Base-by-base conservation (phyloP, 345 rosid species). In the Lepidium africanum region DNA sequence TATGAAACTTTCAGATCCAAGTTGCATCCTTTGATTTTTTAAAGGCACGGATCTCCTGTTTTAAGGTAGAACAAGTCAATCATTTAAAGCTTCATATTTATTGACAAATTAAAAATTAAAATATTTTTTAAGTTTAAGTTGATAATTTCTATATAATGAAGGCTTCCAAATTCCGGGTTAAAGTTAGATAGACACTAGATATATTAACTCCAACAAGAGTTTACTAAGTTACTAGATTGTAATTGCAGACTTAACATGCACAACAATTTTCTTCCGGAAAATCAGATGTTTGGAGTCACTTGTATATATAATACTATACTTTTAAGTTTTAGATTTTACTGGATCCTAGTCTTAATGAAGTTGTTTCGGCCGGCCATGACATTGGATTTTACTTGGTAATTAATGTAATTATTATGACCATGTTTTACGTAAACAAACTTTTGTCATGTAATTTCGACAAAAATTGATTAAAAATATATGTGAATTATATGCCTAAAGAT, bases 41-140 rank as follows among this genome's bases (percentile, higher is more conserved):
- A 54, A 56, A 46, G 49, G 69, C 76, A 71, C 70, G 76, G 76
- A 54, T 54, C 50, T 54, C 70, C 50, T 48, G 58, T 63, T 65
- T 64, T 38, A 40, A 56, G 53, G 57, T 48, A 6, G 38, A 59
- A 21, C 8, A 64, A 56, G 71, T 72, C 71, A 72, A 65, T 56
- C 76, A 65, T 64, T 65, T 25, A 71, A 45, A 45, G 63, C 72
- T 56, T 38, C 9, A 54, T 54, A 53, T 3, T 47, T 70, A 27
- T 63, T 47, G 51, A 36, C 58, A 48, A 25, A 25, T 25, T 25
- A 25, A 25, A 25, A 3, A 2, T 21, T 21, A 21, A 21, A 21
- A 21, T 25, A 46, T 27, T 46, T 21, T 1, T 21, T 1, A 21
- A 2, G 1, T 21, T 21, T 21, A 21, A 21, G 23, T 21, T 21